These are phyloP conservation scores for Didymella glomerata DNA, from an alignment of 2,329 filamentous ascomycete species.

Conservation along the genomic window DNA sequence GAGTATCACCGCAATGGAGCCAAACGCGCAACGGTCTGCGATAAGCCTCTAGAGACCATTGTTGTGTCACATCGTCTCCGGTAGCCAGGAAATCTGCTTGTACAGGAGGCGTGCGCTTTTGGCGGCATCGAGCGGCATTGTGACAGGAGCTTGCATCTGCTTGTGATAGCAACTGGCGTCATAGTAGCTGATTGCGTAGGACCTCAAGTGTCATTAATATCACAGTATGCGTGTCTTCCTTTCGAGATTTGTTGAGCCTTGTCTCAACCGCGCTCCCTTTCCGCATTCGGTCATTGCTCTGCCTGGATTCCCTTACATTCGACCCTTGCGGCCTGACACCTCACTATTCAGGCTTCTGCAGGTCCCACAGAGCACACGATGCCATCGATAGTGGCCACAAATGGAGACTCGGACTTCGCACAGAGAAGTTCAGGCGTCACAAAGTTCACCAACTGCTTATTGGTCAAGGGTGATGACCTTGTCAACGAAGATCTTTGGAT, in stretches of 20 bases:
- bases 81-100: constrained; percentile 25
- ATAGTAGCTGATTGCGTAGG: constrained; percentile 16
- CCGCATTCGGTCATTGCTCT: constrained; percentile 27
- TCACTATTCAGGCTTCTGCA: constrained; percentile 7
- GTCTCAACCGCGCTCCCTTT: constrained; percentile 40
- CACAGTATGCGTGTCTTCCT: constrained; percentile 23
- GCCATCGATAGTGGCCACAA: constrained; percentile 10
- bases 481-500: constrained; percentile 88
- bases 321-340: constrained; percentile 14
- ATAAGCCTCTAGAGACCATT: constrained; percentile 26
- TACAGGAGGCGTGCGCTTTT: constrained; percentile 32
- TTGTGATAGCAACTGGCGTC: constrained; percentile 28
- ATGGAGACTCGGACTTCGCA: constrained; percentile 1
- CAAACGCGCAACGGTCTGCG: constrained; percentile 10
- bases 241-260: constrained; percentile 37
- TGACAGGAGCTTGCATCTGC: constrained; percentile 26
- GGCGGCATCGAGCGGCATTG: constrained; percentile 19
- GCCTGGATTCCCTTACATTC: constrained; percentile 19
- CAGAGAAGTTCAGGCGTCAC: constrained; percentile 64
- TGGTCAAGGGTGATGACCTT: constrained; percentile 73
- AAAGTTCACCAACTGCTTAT: constrained; percentile 87
- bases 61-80: constrained; percentile 39
- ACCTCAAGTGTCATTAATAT: constrained; percentile 34
- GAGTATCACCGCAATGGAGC: constrained; percentile 33
- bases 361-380: constrained; percentile 15